Conservation (phyloP, 305 asterid genomes). For the Caryopteris hybrid region DNA sequence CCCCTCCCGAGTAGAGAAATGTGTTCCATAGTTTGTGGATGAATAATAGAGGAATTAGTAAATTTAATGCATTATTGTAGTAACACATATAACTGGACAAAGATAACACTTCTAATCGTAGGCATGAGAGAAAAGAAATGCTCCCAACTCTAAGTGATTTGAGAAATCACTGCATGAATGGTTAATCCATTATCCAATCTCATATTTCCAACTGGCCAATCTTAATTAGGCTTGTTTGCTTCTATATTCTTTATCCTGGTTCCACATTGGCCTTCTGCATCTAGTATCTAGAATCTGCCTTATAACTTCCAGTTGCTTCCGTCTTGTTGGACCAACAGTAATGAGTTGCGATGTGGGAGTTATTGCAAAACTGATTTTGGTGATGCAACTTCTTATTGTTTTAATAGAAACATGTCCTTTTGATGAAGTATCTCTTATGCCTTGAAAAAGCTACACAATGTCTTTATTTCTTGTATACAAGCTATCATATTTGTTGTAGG, state of each 20-base stretch:
- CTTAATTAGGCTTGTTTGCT: neutral
- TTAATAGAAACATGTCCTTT: neutral
- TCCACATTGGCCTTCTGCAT: conserved; percentile 2
- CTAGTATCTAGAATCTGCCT: neutral
- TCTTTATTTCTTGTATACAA: neutral
- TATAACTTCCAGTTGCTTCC: neutral
- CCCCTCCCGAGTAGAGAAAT: neutral
- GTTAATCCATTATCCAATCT: neutral
- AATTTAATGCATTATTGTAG: neutral
- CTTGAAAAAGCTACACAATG: neutral
- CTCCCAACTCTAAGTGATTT: neutral
- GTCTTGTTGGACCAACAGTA: neutral
- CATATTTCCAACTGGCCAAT: neutral
- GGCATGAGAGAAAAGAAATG: neutral
- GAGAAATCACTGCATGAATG: neutral
- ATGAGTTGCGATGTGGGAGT: neutral
- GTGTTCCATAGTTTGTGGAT: neutral
- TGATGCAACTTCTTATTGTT: neutral
- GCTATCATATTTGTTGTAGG: neutral
- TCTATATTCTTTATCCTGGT: conserved; percentile 2
- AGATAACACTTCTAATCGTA: neutral
- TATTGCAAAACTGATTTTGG: neutral
- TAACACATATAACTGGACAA: neutral
- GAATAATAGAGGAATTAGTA: neutral
- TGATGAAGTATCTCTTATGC: neutral